Percentiles rank a stretch among this genome's conserved stretches.
Evolutionary conservation across 331 rosid genomes (phyloP).

Genomic region (Acacia concinna): DNA sequence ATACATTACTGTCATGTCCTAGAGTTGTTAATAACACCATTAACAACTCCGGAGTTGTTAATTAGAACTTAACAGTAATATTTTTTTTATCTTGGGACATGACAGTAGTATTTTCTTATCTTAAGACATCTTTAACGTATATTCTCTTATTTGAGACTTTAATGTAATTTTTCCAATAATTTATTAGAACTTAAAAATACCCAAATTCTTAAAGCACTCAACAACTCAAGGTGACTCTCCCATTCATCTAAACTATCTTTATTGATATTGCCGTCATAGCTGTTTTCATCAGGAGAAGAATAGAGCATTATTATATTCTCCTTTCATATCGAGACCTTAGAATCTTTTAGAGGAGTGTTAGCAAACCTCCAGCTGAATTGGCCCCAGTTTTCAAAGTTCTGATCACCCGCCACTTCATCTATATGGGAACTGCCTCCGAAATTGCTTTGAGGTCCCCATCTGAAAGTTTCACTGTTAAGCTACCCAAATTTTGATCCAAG

Average conservation of each 20-base stretch:
- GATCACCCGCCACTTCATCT: slow-evolving; percentile 41
- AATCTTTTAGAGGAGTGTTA: slow-evolving; percentile 38
- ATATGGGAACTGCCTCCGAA: slow-evolving; percentile 24
- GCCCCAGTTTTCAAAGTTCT: not conserved
- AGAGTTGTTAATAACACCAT: no score
- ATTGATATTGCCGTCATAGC: not conserved
- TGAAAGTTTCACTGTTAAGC: slow-evolving; percentile 40
- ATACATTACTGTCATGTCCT: no score
- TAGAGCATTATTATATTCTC: not conserved
- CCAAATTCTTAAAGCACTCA: not conserved
- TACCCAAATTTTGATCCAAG: slow-evolving; percentile 41
- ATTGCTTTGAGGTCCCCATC: slow-evolving; percentile 39
- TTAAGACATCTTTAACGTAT: no score
- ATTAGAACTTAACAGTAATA: no score
- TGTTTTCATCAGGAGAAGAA: not conserved
- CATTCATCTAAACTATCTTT: not conserved
- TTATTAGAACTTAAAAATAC: not conserved
- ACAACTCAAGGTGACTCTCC: no score
- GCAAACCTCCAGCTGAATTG: slow-evolving; percentile 40
- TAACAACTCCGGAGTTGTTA: no score
- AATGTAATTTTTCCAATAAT: no score
- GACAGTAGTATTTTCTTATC: no score
- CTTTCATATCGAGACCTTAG: not conserved
- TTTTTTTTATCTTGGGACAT: no score
- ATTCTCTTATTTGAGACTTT: no score